phyloP scores from a whole-genome alignment of 2,329 filamentous ascomycete genomes.

The Neofusicoccum kwambonambiense region DNA sequence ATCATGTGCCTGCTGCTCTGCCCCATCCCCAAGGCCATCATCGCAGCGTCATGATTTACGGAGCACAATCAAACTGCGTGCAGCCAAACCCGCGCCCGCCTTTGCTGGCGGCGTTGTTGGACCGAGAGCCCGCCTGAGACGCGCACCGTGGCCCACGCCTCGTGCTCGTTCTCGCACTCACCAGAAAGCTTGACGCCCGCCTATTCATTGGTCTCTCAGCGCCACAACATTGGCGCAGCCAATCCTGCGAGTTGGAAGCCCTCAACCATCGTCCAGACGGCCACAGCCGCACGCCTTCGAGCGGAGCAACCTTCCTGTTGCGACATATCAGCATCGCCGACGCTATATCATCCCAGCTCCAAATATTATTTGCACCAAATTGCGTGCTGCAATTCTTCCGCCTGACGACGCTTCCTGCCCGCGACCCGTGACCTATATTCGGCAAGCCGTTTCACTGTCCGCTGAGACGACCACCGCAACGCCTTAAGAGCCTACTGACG shows the following conservation, averaged over 20 bases:
- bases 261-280: not conserved
- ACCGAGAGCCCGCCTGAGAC: not conserved
- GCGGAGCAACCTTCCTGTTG: constrained; percentile 8
- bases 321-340: not conserved
- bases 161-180: not conserved
- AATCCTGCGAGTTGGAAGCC: not conserved
- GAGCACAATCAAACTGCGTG: not conserved
- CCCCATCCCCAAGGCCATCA: not conserved
- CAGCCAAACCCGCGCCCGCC: not conserved
- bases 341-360: not conserved
- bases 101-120: not conserved
- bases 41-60: constrained; percentile 8
- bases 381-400: not conserved
- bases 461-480: not conserved
- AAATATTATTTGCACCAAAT: constrained; percentile 2
- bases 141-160: not conserved
- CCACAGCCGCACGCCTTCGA: not conserved
- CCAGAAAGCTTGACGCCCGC: constrained; percentile 1
- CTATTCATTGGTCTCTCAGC: not conserved
- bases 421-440: not conserved
- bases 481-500: not conserved
- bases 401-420: not conserved
- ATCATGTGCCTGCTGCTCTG: not conserved
- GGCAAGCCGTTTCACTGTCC: not conserved
- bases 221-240: not conserved